phyloP scores from a whole-genome alignment of 176 grass and related monocot genomes.

The Juncus effusus region DNA sequence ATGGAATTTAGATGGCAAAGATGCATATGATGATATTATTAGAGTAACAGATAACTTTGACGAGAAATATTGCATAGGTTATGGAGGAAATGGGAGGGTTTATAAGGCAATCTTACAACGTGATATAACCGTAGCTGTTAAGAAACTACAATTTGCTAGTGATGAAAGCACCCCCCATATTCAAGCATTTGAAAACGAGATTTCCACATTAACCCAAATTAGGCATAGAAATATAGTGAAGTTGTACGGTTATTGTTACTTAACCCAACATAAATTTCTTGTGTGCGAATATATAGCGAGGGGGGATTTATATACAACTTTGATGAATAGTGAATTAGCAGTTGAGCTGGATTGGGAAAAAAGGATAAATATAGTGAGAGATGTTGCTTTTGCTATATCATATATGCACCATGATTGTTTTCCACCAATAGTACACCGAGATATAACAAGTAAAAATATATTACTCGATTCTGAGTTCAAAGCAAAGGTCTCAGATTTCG shows the following conservation, averaged over 20 bases:
- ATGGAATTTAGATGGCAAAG: conserved; percentile 3
- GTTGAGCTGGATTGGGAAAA: conserved; percentile 19
- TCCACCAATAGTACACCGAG: conserved; percentile 47
- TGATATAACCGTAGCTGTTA: conserved; percentile 10
- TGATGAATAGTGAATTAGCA: neutral
- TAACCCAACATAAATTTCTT: conserved; percentile 19
- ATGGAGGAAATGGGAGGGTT: conserved; percentile 12
- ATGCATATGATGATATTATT: conserved; percentile 8
- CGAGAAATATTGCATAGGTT: conserved; percentile 17
- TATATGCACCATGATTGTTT: conserved; percentile 61
- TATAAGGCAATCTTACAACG: conserved; percentile 15
- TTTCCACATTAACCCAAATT: conserved; percentile 11
- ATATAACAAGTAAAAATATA: conserved; percentile 75
- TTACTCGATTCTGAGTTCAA: conserved; percentile 17
- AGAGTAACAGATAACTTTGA: conserved; percentile 17
- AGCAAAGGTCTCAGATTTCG: neutral
- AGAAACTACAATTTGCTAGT: conserved; percentile 7
- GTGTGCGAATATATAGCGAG: conserved; percentile 25
- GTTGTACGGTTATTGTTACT: conserved; percentile 28
- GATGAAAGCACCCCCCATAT: neutral
- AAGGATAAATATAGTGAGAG: conserved; percentile 12
- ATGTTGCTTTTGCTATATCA: conserved; percentile 12
- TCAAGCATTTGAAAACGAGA: conserved; percentile 20
- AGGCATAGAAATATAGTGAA: conserved; percentile 26
- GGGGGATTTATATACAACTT: neutral